Percentiles rank a stretch among this genome's conserved stretches.
Evolutionary conservation across 2,329 filamentous ascomycete genomes (phyloP).

Genomic region (Alternaria postmessia): DNA sequence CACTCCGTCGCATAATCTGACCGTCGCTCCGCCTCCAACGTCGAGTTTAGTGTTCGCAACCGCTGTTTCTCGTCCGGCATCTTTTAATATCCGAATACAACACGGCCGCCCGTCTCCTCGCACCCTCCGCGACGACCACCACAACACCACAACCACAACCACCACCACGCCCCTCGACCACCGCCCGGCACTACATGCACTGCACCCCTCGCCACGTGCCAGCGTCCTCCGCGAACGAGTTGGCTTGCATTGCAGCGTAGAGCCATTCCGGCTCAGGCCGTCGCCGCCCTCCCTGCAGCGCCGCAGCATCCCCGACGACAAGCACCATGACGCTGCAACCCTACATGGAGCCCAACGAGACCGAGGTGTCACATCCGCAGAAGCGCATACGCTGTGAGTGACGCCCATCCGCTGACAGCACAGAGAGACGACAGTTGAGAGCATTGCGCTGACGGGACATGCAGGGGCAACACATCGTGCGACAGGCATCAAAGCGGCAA

Average conservation of each 20-base stretch:
- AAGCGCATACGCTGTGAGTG: conserved; percentile 76
- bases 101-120: conserved; percentile 20
- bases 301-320: conserved; percentile 35
- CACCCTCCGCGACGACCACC: conserved; percentile 22
- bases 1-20: conserved; percentile 15
- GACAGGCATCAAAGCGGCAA: conserved; percentile 74
- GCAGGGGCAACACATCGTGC: conserved; percentile 87
- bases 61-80: conserved; percentile 20
- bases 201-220: conserved; percentile 10
- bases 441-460: conserved; percentile 12
- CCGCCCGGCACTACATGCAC: conserved; percentile 15
- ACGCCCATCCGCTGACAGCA: conserved; percentile 2
- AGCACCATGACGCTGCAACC: conserved; percentile 27
- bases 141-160: conserved; percentile 16
- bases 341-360: conserved; percentile 48
- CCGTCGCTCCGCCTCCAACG: conserved; percentile 16
- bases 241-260: conserved; percentile 42
- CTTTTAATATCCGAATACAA: conserved; percentile 17
- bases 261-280: conserved; percentile 52
- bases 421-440: not conserved
- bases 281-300: conserved; percentile 32
- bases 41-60: conserved; percentile 18
- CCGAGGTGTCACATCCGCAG: conserved; percentile 67
- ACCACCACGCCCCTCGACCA: conserved; percentile 20
- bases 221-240: conserved; percentile 28